Evolutionary conservation across 1,284 basidiomycete species (phyloP).

Genomic region (Phellopilus nigrolimitatus): DNA sequence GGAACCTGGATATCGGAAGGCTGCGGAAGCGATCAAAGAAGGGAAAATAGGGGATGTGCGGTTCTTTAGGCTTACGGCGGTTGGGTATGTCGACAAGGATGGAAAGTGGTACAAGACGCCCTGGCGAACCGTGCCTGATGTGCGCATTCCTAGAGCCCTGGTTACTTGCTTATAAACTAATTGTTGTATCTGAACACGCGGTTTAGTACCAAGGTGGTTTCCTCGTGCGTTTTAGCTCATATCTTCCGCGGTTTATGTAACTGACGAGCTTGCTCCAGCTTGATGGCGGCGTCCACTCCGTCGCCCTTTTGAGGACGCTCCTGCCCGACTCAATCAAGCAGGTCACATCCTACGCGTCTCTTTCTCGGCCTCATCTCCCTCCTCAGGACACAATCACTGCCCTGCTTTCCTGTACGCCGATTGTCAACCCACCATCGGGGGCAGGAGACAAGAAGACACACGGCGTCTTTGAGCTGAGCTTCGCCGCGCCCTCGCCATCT

Average conservation of each 20-base stretch:
- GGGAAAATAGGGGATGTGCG: slow-evolving; percentile 62
- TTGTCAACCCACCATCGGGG: slow-evolving; percentile 24
- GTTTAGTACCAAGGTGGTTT: slow-evolving; percentile 78
- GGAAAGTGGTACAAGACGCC: slow-evolving; percentile 76
- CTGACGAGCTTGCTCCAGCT: slow-evolving; percentile 37
- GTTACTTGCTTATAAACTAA: slow-evolving; percentile 1
- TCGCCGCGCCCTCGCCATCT: slow-evolving; percentile 48
- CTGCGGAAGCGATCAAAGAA: slow-evolving; percentile 46
- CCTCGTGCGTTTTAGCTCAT: slow-evolving; percentile 49
- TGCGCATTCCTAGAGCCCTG: slow-evolving; percentile 32
- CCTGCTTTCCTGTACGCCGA: slow-evolving; percentile 18
- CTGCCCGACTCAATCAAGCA: slow-evolving; percentile 50
- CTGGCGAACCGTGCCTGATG: slow-evolving; percentile 79
- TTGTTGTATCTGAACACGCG: neutral
- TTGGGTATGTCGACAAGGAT: slow-evolving; percentile 54
- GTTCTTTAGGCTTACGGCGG: slow-evolving; percentile 54
- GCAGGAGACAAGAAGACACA: slow-evolving; percentile 51
- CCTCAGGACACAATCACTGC: slow-evolving; percentile 74
- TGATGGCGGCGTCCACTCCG: slow-evolving; percentile 68
- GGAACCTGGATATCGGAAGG: slow-evolving; percentile 55
- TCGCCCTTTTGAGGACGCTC: slow-evolving; percentile 56
- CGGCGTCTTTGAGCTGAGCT: slow-evolving; percentile 55
- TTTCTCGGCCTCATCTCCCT: slow-evolving; percentile 63
- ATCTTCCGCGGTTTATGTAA: neutral
- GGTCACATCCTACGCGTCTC: slow-evolving; percentile 60